phyloP scores from a whole-genome alignment of 352 stramenopile species.

The Phytophthora nicotianae region DNA sequence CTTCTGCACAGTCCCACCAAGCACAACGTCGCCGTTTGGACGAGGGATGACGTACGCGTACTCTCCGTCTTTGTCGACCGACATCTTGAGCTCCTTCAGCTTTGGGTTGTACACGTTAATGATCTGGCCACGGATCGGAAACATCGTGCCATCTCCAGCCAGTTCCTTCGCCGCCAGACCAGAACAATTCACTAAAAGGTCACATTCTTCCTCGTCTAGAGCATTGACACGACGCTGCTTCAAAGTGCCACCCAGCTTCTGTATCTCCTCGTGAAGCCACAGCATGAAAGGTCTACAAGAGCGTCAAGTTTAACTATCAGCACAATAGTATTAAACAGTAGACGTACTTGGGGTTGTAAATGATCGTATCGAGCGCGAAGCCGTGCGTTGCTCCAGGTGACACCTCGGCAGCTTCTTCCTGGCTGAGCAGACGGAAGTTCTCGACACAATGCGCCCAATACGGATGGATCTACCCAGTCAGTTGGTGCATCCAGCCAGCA shows the following conservation, averaged over 20 bases:
- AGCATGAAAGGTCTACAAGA: slow-evolving; percentile 54
- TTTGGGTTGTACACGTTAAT: slow-evolving; percentile 64
- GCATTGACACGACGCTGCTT: slow-evolving; percentile 44
- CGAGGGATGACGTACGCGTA: slow-evolving; percentile 78
- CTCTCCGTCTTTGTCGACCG: slow-evolving; percentile 29
- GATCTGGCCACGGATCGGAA: slow-evolving; percentile 65
- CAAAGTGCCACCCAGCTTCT: slow-evolving; percentile 49
- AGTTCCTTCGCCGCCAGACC: slow-evolving; percentile 55
- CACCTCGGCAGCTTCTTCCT: slow-evolving; percentile 42
- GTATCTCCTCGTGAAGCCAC: slow-evolving; percentile 54
- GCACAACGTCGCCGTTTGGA: slow-evolving; percentile 58
- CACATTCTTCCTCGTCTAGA: slow-evolving; percentile 46
- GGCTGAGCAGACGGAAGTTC: slow-evolving; percentile 55
- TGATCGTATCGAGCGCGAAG: slow-evolving; percentile 58
- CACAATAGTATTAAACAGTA: neutral
- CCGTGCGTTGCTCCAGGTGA: slow-evolving; percentile 48
- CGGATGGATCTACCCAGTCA: slow-evolving; percentile 7
- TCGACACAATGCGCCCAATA: slow-evolving; percentile 74
- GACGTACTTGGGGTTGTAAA: slow-evolving; percentile 58
- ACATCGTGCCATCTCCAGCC: slow-evolving; percentile 45
- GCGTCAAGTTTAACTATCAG: neutral
- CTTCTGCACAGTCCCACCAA: slow-evolving; percentile 64
- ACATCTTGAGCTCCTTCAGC: slow-evolving; percentile 53
- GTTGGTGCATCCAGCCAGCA: neutral
- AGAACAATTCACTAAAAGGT: slow-evolving; percentile 72